A percentile compares a stretch with the other conserved stretches of the same genome.
Evolutionary conservation across 2,329 filamentous ascomycete genomes (phyloP).

Genomic region (Xylaria sp.): DNA sequence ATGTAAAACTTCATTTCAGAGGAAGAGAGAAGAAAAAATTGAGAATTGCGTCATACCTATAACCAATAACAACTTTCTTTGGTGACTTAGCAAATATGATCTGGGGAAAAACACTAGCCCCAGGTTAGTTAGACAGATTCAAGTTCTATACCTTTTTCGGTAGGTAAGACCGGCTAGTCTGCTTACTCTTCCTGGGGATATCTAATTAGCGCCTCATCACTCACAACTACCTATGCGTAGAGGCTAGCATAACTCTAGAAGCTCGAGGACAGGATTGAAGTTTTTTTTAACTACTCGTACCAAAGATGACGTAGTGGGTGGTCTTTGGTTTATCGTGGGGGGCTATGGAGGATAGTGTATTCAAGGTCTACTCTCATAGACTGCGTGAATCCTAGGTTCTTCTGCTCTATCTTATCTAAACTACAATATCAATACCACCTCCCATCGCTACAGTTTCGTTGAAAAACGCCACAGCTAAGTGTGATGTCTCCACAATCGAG

Average conservation of each 20-base stretch:
- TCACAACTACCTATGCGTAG: not conserved
- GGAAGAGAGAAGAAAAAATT: too few species aligned
- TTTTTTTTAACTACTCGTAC: not conserved
- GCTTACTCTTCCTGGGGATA: not conserved
- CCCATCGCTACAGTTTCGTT: not conserved
- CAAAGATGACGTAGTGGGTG: not conserved
- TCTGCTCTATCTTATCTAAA: not conserved
- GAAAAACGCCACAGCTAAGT: not conserved
- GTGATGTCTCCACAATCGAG: not conserved
- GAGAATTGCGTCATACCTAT: not conserved
- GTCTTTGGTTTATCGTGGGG: not conserved
- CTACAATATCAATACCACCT: not conserved
- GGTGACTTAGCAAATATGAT: not conserved
- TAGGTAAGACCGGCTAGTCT: not conserved
- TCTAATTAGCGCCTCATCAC: not conserved
- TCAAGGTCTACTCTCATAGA: not conserved
- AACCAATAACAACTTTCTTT: not conserved
- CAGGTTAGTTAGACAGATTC: not conserved
- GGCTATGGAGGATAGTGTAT: not conserved
- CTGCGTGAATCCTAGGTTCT: not conserved
- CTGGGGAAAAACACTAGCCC: not conserved
- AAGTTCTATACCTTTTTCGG: not conserved
- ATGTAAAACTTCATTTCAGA: too few species aligned
- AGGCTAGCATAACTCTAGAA: not conserved
- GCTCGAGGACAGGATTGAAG: not conserved